Base-by-base conservation (phyloP, 345 rosid species). In the Corymbia maculata region DNA sequence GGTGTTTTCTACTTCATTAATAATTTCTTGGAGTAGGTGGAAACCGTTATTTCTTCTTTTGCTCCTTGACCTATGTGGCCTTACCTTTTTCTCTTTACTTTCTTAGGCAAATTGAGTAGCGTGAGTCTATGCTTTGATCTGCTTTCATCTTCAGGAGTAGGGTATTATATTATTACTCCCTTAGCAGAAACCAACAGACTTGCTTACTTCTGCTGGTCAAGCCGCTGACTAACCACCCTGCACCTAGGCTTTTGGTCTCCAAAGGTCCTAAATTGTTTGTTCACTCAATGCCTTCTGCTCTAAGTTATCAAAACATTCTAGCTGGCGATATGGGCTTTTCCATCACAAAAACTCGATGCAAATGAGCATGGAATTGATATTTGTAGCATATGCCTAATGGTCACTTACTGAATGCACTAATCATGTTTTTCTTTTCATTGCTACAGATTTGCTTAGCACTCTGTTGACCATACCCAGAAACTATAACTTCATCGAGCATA, bases 401-500 rank as follows among this genome's bases (percentile, higher is more conserved):
- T 68, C 21, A 51, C 16, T 85, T 70, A 87, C 79, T 19, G 49
- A 80, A 59, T 61, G 47, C 36, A 66, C 82, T 36, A 66, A 86
- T 88, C 61, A 21, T 44, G n/a, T 88, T 75, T 19, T 28, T 68
- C 51, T 85, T 53, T 64, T 85, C 59, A 24, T 64, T 30, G 53
- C 53, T 21, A 91, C 95, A 97, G 99, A 97, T 92, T 88, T 97
- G 94, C 92, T 97, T 44, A 92, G 90, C 87, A 86, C 94, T 42
- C 91, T 97, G 87, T 92, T 97, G 44, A 87, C 89, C 85, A 89
- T 95, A 90, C 97, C 98, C 79, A 90, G 98, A 88, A 85, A 90
- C 87, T 89, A 95, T 79, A 96, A 96, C 89, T 96, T 96, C 90
- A 94, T 97, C 21, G 99, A 96, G 92, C 97, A 97, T 90, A 95